Evolutionary conservation across 192 early-diverging fungal genomes (phyloP).

Genomic region (Linnemannia hyalina): DNA sequence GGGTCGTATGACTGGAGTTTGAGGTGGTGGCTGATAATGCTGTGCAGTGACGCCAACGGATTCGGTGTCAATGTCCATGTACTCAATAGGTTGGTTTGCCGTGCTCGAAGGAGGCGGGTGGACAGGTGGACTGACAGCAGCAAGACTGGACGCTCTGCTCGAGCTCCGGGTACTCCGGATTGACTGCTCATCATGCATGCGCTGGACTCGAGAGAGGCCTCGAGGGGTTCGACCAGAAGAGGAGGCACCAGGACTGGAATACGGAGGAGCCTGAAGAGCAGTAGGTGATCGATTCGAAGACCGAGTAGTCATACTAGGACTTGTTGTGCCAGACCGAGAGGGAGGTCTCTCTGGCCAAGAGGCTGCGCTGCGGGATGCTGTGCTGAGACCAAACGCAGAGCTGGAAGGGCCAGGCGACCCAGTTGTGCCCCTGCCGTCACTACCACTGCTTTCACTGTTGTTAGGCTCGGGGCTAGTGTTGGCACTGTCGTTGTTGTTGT

Average conservation of each 20-base stretch:
- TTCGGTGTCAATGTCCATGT: conserved; percentile 50
- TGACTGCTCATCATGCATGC: conserved; percentile 52
- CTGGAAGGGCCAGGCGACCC: neutral
- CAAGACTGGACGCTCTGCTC: conserved; percentile 44
- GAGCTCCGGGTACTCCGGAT: conserved; percentile 40
- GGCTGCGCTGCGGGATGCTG: neutral
- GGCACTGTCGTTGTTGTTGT: neutral
- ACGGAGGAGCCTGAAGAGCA: neutral
- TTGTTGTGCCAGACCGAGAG: conserved; percentile 6
- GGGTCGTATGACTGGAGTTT: conserved; percentile 8
- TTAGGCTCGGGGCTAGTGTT: neutral
- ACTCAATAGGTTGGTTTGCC: neutral
- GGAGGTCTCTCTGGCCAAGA: conserved; percentile 25
- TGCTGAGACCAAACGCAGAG: neutral
- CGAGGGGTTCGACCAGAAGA: conserved; percentile 34
- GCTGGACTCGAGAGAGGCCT: conserved; percentile 45
- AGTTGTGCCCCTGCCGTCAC: neutral
- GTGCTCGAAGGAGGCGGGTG: neutral
- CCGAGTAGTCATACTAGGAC: neutral
- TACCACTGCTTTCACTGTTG: neutral
- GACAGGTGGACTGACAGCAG: conserved; percentile 14
- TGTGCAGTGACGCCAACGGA: conserved; percentile 16
- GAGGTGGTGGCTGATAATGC: conserved; percentile 8
- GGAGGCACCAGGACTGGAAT: neutral
- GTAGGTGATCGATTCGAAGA: conserved; percentile 22